These are phyloP conservation scores for Phytopythium sindhum DNA, from an alignment of 352 stramenopile species.

Conservation along the genomic window DNA sequence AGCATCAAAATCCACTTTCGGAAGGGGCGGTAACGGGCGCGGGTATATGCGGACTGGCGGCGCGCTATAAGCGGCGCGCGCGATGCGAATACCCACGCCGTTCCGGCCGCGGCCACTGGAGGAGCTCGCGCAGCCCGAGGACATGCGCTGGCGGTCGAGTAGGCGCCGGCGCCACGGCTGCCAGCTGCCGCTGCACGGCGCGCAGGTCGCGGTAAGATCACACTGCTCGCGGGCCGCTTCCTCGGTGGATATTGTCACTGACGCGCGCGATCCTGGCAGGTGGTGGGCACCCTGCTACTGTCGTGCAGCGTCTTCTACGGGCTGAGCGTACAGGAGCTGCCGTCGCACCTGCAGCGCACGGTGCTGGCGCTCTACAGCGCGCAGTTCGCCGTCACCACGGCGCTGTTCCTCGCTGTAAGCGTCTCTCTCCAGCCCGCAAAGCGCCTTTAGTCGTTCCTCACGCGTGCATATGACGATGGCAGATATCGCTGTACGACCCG, in stretches of 20 bases:
- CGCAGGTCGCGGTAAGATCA: constrained; percentile 29
- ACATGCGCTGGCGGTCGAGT: neutral
- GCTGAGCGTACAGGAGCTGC: constrained; percentile 43
- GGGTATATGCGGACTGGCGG: neutral
- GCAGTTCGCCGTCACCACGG: constrained; percentile 34
- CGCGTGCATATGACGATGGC: neutral
- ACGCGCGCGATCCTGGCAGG: constrained; percentile 16
- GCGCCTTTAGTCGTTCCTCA: neutral
- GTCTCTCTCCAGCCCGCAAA: neutral
- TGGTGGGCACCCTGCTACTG: constrained; percentile 31
- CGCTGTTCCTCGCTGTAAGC: constrained; percentile 28
- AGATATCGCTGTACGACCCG: constrained; percentile 59
- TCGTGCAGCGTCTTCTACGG: constrained; percentile 41
- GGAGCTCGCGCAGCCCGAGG: neutral
- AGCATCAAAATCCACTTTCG: too few relatives aligned
- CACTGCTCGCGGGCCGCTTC: too few relatives aligned
- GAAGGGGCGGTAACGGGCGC: neutral
- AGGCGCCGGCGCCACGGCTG: constrained; percentile 39
- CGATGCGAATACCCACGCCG: neutral
- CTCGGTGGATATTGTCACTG: neutral
- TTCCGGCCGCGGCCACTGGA: neutral
- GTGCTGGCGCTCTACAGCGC: constrained; percentile 39
- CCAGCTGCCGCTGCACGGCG: constrained; percentile 35
- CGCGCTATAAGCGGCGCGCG: neutral
- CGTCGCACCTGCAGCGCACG: constrained; percentile 25